Evolutionary conservation across 768 basidiomycete genomes (phyloP).

Genomic region (Boletus vinaceobasis): DNA sequence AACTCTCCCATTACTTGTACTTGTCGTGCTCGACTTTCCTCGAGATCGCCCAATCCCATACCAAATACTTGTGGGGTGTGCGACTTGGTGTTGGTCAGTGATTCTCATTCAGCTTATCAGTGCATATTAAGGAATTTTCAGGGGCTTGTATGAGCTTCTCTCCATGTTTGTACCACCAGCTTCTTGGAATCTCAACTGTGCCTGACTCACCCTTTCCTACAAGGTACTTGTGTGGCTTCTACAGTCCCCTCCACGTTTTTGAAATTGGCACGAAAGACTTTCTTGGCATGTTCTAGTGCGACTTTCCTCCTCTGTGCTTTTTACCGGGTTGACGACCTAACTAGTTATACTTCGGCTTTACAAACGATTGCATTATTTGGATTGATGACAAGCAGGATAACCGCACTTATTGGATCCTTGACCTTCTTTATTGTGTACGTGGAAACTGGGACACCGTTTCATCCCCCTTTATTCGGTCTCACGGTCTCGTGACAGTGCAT

Average conservation of each 20-base stretch:
- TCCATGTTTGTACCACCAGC: conserved; percentile 33
- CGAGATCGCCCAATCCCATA: conserved; percentile 56
- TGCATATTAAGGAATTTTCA: conserved; percentile 21
- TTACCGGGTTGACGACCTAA: conserved; percentile 3
- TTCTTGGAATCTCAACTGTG: not conserved
- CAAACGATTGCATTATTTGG: conserved; percentile 70
- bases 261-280: conserved; percentile 44
- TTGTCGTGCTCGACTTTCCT: conserved; percentile 74
- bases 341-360: conserved; percentile 35
- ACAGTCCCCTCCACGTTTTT: conserved; percentile 32
- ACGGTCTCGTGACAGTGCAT: conserved; percentile 24
- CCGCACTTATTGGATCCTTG: conserved; percentile 58
- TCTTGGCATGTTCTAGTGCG: conserved; percentile 37
- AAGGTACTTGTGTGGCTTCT: conserved; percentile 45
- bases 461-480: conserved; percentile 17
- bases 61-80: conserved; percentile 54
- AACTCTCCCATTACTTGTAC: conserved; percentile 58
- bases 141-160: conserved; percentile 60
- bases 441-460: not conserved
- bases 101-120: not conserved
- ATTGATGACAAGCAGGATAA: conserved; percentile 59
- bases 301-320: not conserved
- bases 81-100: conserved; percentile 64
- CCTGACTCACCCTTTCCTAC: conserved; percentile 7
- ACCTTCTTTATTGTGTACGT: conserved; percentile 55